Percentiles rank a stretch among this genome's conserved stretches.
Conservation (phyloP, 108 stramenopile species). For the Aureococcus anophagefferens region DNA sequence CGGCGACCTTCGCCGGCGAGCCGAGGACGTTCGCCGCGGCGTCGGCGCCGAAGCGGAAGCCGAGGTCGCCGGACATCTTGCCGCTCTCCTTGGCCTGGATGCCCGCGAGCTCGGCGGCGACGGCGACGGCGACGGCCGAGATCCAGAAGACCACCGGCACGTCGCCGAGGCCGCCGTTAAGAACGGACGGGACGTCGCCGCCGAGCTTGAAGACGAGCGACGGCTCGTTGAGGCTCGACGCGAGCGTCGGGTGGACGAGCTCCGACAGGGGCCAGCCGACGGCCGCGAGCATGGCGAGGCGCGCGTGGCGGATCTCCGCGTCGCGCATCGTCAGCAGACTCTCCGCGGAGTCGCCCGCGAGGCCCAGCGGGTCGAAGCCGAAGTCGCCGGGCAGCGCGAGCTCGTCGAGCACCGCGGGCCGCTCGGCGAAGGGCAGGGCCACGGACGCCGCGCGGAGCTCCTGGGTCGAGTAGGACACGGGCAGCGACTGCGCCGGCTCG, state of each 20-base stretch:
- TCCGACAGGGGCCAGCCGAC: conserved; percentile 72
- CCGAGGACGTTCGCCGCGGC: conserved; percentile 75
- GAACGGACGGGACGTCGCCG: conserved; percentile 56
- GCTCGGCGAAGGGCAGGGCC: conserved; percentile 59
- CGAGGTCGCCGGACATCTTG: conserved; percentile 60
- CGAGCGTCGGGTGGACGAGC: conserved; percentile 56
- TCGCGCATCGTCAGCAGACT: conserved; percentile 52
- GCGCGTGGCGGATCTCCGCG: conserved; percentile 75
- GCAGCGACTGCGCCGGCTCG: neutral
- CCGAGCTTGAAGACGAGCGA: conserved; percentile 28
- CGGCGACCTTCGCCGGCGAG: conserved; percentile 54
- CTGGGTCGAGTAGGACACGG: too few species aligned
- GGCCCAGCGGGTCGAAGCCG: conserved; percentile 66
- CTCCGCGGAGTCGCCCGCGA: conserved; percentile 46
- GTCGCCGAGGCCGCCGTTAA: conserved; percentile 74
- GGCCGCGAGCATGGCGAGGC: conserved; percentile 77
- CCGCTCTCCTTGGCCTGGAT: conserved; percentile 50
- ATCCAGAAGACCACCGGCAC: conserved; percentile 65
- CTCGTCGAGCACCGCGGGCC: conserved; percentile 57
- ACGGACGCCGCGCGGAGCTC: conserved; percentile 28
- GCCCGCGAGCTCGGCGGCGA: conserved; percentile 61
- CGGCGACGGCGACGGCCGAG: conserved; percentile 47
- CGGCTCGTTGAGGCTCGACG: conserved; percentile 34
- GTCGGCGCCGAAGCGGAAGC: conserved; percentile 67
- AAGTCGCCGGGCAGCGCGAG: conserved; percentile 61